A percentile compares a stretch with the other conserved stretches of the same genome.
Evolutionary conservation across 2,329 filamentous ascomycete species (phyloP).

Genomic region (Aspergillus puulaauensis): DNA sequence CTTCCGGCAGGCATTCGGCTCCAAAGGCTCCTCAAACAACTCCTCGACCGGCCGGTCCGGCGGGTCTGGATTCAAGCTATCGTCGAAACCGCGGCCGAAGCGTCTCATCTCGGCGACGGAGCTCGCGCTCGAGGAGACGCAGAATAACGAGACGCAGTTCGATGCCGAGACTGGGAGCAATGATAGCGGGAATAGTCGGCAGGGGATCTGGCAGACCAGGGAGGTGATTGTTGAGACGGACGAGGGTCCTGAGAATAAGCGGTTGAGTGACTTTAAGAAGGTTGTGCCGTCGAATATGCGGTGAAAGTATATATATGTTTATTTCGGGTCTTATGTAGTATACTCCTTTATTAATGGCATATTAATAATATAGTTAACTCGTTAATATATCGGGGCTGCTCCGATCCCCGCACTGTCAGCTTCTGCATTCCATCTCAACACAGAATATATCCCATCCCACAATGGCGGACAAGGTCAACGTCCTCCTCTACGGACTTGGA

Average conservation of each 20-base stretch:
- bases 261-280: not conserved
- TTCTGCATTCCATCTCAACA: not conserved
- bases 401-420: not conserved
- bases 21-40: not conserved
- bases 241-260: not conserved
- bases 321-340: too few species aligned
- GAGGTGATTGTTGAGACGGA: constrained; percentile 7
- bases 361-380: not conserved
- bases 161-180: not conserved
- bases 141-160: not conserved
- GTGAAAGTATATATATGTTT: not conserved
- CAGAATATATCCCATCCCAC: not conserved
- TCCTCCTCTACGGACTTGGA: constrained; percentile 55
- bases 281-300: not conserved
- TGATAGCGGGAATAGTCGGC: constrained; percentile 1
- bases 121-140: constrained; percentile 2
- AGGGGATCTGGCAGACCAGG: constrained; percentile 13
- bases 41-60: not conserved
- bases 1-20: constrained; percentile 22
- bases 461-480: constrained; percentile 30
- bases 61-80: constrained; percentile 6
- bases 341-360: not conserved
- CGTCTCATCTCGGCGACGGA: constrained; percentile 8
- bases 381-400: not conserved
- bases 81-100: constrained; percentile 1